Base-by-base conservation (phyloP, 1,284 basidiomycete species). In the Trichosporon asahii region DNA sequence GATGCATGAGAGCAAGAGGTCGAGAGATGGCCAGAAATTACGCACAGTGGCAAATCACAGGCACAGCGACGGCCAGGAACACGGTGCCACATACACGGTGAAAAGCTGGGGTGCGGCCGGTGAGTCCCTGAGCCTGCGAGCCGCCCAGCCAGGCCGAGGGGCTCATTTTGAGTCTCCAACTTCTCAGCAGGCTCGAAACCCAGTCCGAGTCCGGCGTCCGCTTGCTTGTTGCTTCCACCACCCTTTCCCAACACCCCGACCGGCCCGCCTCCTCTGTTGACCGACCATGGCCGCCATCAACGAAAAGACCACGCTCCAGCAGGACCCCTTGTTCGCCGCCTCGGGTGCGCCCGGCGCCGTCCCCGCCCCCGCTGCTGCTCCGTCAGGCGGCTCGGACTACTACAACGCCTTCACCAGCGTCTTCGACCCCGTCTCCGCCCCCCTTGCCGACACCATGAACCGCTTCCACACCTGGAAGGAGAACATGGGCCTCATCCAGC, bases 391-490 rank as follows among this genome's bases (percentile, higher is more conserved):
- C 27, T n/a, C 57, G 15, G 57, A 33, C 15, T 61, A 61, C 57
- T 61, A 33, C 76, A 77, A 80, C 73, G 74, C 77, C 18, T 73
- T 82, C 65, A 74, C 78, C 37, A 69, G 68, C 68, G 64, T 82
- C 35, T 77, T 82, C 65, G 78, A 80, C 68, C 82, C 82, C 49
- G 76, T 84, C 61, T 63, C 82, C 61, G 75, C 75, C 25, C 89
- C 91, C 14, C 84, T 93, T 72, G 86, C 86, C 69, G 88, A 87
- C 83, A 86, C 88, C 33, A 91, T 90, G 80, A 86, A 88, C 77
- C 88, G 90, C 72, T 90, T 94, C 83, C 86, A 90, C 74, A 85
- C 88, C 84, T 95, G 92, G 92, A 89, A 92, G 77, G 86, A 88
- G 78, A 87, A 89, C 74, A 87, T 95, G 75, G 91, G 90, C 64